phyloP scores from a whole-genome alignment of 345 rosid species.

The Euphorbia pulcherrima region DNA sequence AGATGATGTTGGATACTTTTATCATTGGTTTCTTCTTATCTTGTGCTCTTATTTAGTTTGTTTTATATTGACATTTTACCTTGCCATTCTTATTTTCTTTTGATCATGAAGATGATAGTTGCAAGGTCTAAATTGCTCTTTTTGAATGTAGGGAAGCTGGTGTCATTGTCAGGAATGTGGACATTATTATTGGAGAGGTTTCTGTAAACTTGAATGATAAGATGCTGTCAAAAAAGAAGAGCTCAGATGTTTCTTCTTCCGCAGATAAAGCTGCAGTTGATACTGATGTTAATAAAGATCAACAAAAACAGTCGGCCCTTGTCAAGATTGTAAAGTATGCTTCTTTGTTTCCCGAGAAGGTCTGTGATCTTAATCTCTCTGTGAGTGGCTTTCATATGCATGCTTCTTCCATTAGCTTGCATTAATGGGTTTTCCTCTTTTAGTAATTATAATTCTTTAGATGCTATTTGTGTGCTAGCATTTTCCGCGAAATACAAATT shows the following conservation, averaged over 20 bases:
- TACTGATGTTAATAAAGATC: slow-evolving; percentile 37
- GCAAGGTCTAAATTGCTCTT: slow-evolving; percentile 17
- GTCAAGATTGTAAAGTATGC: slow-evolving; percentile 53
- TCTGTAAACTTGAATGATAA: slow-evolving; percentile 67
- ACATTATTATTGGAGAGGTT: slow-evolving; percentile 65
- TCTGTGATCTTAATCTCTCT: slow-evolving; percentile 25
- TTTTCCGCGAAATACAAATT: neutral
- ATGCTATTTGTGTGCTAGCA: neutral
- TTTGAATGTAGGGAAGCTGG: slow-evolving; percentile 71
- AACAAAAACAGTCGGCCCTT: slow-evolving; percentile 42
- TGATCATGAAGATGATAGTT: slow-evolving; percentile 10
- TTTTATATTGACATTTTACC: neutral
- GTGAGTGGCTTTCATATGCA: slow-evolving; percentile 6
- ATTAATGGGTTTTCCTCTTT: neutral
- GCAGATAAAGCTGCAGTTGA: slow-evolving; percentile 38
- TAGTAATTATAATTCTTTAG: neutral
- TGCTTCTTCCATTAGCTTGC: neutral
- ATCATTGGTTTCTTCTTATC: neutral
- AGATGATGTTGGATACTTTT: neutral
- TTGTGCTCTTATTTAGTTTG: neutral
- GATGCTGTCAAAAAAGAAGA: slow-evolving; percentile 55
- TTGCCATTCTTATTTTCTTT: neutral
- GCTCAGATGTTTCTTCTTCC: slow-evolving; percentile 33
- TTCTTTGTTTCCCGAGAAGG: slow-evolving; percentile 84
- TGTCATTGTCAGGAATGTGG: slow-evolving; percentile 60